A percentile compares a stretch with the other conserved stretches of the same genome.
phyloP scores from a whole-genome alignment of 1,284 basidiomycete genomes.

The Marasmius oreades region DNA sequence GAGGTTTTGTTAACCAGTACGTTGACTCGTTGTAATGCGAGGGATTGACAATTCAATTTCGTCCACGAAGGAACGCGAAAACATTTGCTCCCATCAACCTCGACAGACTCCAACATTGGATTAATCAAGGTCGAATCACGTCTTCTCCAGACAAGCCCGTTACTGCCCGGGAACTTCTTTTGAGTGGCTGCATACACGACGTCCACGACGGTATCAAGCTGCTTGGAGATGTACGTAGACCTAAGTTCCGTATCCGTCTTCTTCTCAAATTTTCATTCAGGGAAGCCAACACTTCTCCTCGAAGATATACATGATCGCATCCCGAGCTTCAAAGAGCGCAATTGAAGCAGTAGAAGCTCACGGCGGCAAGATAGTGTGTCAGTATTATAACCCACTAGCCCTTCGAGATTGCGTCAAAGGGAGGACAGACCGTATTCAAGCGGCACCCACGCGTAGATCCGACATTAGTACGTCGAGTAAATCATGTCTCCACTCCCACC shows the following conservation, averaged over 20 bases:
- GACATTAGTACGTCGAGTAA: constrained; percentile 68
- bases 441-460: constrained; percentile 78
- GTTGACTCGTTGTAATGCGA: constrained; percentile 28
- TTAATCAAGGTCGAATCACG: constrained; percentile 81
- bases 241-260: constrained; percentile 1
- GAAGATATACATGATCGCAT: constrained; percentile 80
- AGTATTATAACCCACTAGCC: constrained; percentile 88
- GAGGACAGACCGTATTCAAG: constrained; percentile 62
- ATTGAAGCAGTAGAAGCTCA: constrained; percentile 80
- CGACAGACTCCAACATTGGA: constrained; percentile 87
- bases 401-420: constrained; percentile 80
- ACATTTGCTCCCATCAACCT: constrained; percentile 85
- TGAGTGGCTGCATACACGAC: constrained; percentile 86
- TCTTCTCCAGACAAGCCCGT: constrained; percentile 81
- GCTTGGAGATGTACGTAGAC: constrained; percentile 68
- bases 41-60: not conserved
- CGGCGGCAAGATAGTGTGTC: constrained; percentile 86
- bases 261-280: constrained; percentile 31
- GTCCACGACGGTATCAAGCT: constrained; percentile 91
- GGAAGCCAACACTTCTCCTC: constrained; percentile 67
- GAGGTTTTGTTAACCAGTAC: constrained; percentile 90
- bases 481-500: not conserved
- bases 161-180: constrained; percentile 81
- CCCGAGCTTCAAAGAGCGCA: constrained; percentile 84
- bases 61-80: constrained; percentile 54